Percentiles rank a stretch among this genome's conserved stretches.
Conservation (phyloP, 805 yeast species). For the Yarrowia sp. region DNA sequence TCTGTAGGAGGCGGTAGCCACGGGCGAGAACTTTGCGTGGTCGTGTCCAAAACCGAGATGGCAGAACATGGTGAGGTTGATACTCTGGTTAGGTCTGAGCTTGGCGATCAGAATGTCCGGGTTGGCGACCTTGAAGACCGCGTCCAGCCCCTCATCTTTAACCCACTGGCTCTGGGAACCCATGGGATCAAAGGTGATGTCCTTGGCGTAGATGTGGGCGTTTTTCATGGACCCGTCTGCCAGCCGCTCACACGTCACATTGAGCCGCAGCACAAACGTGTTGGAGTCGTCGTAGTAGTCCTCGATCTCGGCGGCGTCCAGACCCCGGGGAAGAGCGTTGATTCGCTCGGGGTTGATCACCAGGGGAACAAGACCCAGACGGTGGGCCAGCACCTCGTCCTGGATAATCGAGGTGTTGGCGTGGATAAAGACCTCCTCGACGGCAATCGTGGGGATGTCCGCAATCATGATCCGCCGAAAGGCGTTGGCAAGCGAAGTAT, state of each 20-base stretch:
- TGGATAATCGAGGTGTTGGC: slow-evolving; percentile 97
- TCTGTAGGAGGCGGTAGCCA: slow-evolving; percentile 94
- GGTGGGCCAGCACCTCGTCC: slow-evolving; percentile 95
- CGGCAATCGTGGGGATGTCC: slow-evolving; percentile 95
- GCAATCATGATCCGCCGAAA: slow-evolving; percentile 96
- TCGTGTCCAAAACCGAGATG: slow-evolving; percentile 90
- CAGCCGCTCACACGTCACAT: slow-evolving; percentile 83
- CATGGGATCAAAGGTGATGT: slow-evolving; percentile 88
- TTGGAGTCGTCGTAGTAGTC: slow-evolving; percentile 58
- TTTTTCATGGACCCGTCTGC: slow-evolving; percentile 83
- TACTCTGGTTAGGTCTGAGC: slow-evolving; percentile 96
- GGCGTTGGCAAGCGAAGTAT: slow-evolving; percentile 94
- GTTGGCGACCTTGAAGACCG: slow-evolving; percentile 68
- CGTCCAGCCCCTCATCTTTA: slow-evolving; percentile 59
- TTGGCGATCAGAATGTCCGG: slow-evolving; percentile 91
- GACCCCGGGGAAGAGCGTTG: slow-evolving; percentile 65
- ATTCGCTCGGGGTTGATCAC: slow-evolving; percentile 89
- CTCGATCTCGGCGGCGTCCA: slow-evolving; percentile 41
- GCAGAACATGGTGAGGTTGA: slow-evolving; percentile 87
- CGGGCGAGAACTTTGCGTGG: slow-evolving; percentile 98
- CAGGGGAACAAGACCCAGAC: slow-evolving; percentile 91
- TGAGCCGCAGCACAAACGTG: slow-evolving; percentile 82
- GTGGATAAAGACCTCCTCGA: slow-evolving; percentile 87
- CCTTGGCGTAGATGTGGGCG: slow-evolving; percentile 86
- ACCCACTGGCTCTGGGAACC: slow-evolving; percentile 82